Percentiles rank a stretch among this genome's conserved stretches.
phyloP scores from a whole-genome alignment of 768 basidiomycete species.

The Tubosaeta sp. region DNA sequence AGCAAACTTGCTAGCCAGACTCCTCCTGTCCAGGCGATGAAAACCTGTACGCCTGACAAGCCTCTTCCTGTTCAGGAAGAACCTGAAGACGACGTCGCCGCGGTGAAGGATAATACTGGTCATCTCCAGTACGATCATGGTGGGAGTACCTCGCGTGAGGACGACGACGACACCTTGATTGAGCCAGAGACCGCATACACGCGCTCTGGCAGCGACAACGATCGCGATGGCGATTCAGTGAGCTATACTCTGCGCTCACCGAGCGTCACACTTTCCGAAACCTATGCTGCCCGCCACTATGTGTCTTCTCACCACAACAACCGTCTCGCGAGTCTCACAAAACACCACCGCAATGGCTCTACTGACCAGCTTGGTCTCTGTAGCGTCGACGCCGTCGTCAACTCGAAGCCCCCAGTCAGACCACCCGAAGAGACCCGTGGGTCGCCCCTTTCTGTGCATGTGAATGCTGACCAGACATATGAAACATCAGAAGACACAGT shows the following conservation, averaged over 20 bases:
- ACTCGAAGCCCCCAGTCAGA: slow-evolving; percentile 37
- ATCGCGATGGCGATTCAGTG: slow-evolving; percentile 47
- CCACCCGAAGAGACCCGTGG: slow-evolving; percentile 28
- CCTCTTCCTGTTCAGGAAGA: slow-evolving; percentile 78
- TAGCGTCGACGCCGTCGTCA: slow-evolving; percentile 54
- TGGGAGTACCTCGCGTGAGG: slow-evolving; percentile 38
- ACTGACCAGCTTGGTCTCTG: slow-evolving; percentile 61
- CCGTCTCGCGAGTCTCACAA: slow-evolving; percentile 37
- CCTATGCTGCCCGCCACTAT: slow-evolving; percentile 31
- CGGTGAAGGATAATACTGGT: slow-evolving; percentile 38
- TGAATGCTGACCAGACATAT: slow-evolving; percentile 15
- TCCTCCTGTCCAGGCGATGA: slow-evolving; percentile 49
- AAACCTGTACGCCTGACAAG: slow-evolving; percentile 60
- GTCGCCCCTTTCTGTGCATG: slow-evolving; percentile 9
- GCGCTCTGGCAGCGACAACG: slow-evolving; percentile 32
- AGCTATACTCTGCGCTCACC: slow-evolving; percentile 69
- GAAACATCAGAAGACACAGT: slow-evolving; percentile 14
- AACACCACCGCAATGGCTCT: slow-evolving; percentile 52
- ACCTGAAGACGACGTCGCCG: slow-evolving; percentile 56
- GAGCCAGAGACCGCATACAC: slow-evolving; percentile 35
- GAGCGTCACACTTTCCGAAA: slow-evolving; percentile 53
- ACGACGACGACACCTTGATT: slow-evolving; percentile 44
- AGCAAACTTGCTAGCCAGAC: slow-evolving; percentile 47
- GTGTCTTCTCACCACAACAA: slow-evolving; percentile 26
- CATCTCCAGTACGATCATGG: slow-evolving; percentile 34